A percentile compares a stretch with the other conserved stretches of the same genome.
Conservation (phyloP, 352 stramenopile species). For the Phytopythium litorale region DNA sequence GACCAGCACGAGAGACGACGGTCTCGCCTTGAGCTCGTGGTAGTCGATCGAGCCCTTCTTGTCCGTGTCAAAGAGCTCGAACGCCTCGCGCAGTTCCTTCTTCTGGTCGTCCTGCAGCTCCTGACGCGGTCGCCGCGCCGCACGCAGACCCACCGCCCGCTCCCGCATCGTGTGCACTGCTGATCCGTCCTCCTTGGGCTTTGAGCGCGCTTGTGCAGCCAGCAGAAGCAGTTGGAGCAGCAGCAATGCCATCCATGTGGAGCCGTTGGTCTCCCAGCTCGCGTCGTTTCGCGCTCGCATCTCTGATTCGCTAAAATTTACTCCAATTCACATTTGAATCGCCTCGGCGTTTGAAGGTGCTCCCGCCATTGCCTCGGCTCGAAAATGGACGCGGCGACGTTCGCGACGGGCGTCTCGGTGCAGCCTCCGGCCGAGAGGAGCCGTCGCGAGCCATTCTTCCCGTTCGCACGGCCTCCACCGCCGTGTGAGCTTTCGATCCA, state of each 20-base stretch:
- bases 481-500: background rate
- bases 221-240: too few species aligned
- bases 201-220: background rate
- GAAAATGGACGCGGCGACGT: slow-evolving; percentile 37
- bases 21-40: slow-evolving; percentile 88
- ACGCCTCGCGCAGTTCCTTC: slow-evolving; percentile 90
- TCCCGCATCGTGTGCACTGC: background rate
- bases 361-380: background rate
- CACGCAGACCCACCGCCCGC: slow-evolving; percentile 10
- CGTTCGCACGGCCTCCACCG: slow-evolving; percentile 14
- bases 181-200: background rate
- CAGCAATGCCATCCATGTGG: background rate
- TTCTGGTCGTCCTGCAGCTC: slow-evolving; percentile 82
- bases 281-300: slow-evolving; percentile 3
- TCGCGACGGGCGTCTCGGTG: slow-evolving; percentile 55
- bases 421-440: slow-evolving; percentile 24
- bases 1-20: background rate
- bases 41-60: slow-evolving; percentile 90
- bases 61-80: slow-evolving; percentile 93
- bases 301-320: slow-evolving; percentile 15
- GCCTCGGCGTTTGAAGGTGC: background rate
- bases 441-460: slow-evolving; percentile 14
- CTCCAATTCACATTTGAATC: slow-evolving; percentile 4
- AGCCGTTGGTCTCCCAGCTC: background rate
- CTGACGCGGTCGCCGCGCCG: slow-evolving; percentile 44